These are phyloP conservation scores for Coemansia furcata DNA, from an alignment of 192 early-diverging fungal genomes.

Conservation along the genomic window DNA sequence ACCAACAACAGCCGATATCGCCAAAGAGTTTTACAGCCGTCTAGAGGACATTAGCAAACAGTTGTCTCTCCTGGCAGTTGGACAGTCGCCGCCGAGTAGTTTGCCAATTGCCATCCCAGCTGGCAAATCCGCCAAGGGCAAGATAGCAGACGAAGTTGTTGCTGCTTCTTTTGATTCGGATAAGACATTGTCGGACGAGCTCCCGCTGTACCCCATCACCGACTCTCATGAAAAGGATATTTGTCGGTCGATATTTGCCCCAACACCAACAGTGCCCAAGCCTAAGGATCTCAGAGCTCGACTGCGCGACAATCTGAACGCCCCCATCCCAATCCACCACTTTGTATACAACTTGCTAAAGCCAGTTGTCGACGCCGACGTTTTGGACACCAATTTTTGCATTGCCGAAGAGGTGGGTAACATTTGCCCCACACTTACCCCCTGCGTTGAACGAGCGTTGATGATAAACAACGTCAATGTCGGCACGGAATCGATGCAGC, in stretches of 20 bases:
- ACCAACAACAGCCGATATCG: not conserved
- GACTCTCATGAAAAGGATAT: constrained; percentile 22
- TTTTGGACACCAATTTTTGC: constrained; percentile 15
- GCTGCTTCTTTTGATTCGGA: constrained; percentile 17
- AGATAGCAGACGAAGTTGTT: not conserved
- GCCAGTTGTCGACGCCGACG: constrained; percentile 3
- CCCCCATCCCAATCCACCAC: constrained; percentile 38
- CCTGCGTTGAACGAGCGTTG: constrained; percentile 30
- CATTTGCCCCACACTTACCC: constrained; percentile 35
- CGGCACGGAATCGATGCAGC: constrained; percentile 47
- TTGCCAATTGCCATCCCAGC: not conserved
- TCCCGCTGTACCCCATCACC: not conserved
- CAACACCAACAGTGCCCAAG: constrained; percentile 13
- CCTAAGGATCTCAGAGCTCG: not conserved
- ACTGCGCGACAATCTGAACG: constrained; percentile 1
- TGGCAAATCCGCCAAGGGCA: not conserved
- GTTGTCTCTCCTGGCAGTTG: constrained; percentile 9
- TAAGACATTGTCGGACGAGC: constrained; percentile 3
- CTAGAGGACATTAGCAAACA: constrained; percentile 23
- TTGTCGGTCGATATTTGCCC: constrained; percentile 21
- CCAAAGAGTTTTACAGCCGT: constrained; percentile 9
- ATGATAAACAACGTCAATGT: constrained; percentile 10
- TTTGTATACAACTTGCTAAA: constrained; percentile 14
- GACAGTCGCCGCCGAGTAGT: not conserved
- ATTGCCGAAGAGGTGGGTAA: constrained; percentile 45